These are phyloP conservation scores for Malbranchea zuffiana DNA, from an alignment of 2,329 filamentous ascomycete genomes.

Conservation along the genomic window DNA sequence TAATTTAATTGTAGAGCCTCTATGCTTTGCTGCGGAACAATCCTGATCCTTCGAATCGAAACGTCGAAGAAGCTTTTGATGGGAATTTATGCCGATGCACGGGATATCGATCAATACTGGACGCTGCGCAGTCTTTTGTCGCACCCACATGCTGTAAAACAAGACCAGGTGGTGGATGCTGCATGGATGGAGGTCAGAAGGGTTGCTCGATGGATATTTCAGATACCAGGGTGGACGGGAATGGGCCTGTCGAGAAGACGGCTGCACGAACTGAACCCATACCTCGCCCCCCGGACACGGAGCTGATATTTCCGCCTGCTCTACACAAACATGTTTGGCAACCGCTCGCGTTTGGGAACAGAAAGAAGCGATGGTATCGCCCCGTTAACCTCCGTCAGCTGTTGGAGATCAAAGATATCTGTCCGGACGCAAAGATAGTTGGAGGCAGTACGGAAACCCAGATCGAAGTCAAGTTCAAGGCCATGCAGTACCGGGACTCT, in stretches of 20 bases:
- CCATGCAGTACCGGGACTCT: conserved; percentile 75
- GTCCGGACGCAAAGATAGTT: conserved; percentile 84
- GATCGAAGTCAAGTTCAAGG: conserved; percentile 98
- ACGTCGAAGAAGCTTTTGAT: conserved; percentile 93
- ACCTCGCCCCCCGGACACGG: conserved; percentile 83
- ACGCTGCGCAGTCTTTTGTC: conserved; percentile 79
- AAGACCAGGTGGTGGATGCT: conserved; percentile 54
- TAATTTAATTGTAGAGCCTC: conserved; percentile 49
- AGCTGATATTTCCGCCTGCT: conserved; percentile 85
- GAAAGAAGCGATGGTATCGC: conserved; percentile 85
- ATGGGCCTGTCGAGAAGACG: conserved; percentile 33
- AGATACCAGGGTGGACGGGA: conserved; percentile 32
- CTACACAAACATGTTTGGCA: conserved; percentile 73
- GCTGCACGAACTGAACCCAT: conserved; percentile 89
- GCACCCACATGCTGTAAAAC: conserved; percentile 43
- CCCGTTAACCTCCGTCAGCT: conserved; percentile 79
- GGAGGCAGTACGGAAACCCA: conserved; percentile 95
- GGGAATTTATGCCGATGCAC: conserved; percentile 94
- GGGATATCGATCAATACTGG: conserved; percentile 84
- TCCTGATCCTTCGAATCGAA: conserved; percentile 61
- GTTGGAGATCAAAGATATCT: conserved; percentile 76
- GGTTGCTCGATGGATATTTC: conserved; percentile 56
- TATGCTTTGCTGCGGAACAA: conserved; percentile 89
- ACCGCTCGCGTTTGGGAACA: conserved; percentile 83
- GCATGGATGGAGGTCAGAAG: conserved; percentile 49